Conservation (phyloP, 768 basidiomycete genomes). For the Russula sp. region DNA sequence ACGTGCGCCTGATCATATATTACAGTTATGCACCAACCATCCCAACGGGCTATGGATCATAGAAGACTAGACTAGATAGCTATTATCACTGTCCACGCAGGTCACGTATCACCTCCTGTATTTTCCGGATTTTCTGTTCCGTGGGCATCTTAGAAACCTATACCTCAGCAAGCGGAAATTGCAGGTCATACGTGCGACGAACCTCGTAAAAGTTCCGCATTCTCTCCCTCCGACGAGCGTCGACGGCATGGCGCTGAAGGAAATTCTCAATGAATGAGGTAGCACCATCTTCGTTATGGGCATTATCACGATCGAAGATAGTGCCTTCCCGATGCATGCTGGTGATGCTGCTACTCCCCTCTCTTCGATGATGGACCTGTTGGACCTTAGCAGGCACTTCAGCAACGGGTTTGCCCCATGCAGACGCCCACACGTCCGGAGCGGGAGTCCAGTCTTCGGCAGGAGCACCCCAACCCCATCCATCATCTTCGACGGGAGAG, state of each 20-base stretch:
- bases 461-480: slow-evolving; percentile 15
- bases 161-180: not conserved
- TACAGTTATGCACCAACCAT: not conserved
- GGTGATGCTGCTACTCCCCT: slow-evolving; percentile 13
- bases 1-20: slow-evolving; percentile 1
- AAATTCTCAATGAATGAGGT: slow-evolving; percentile 41
- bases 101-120: slow-evolving; percentile 40
- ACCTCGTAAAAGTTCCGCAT: slow-evolving; percentile 51
- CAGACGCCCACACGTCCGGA: slow-evolving; percentile 12
- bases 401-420: slow-evolving; percentile 2
- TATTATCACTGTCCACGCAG: slow-evolving; percentile 26
- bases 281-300: slow-evolving; percentile 16
- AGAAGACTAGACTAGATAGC: not conserved
- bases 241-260: slow-evolving; percentile 34
- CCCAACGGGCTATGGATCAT: not conserved
- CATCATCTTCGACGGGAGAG: not conserved
- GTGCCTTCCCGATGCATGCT: slow-evolving; percentile 13
- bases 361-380: slow-evolving; percentile 1
- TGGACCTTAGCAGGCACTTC: not conserved
- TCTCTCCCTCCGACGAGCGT: slow-evolving; percentile 33
- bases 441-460: slow-evolving; percentile 17
- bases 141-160: slow-evolving; percentile 41
- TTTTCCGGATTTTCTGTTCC: slow-evolving; percentile 45
- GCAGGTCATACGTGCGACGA: slow-evolving; percentile 16
- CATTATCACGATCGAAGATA: not conserved